Evolutionary conservation across 1,284 basidiomycete genomes (phyloP).

Genomic region (Ustilago shanxiensis): DNA sequence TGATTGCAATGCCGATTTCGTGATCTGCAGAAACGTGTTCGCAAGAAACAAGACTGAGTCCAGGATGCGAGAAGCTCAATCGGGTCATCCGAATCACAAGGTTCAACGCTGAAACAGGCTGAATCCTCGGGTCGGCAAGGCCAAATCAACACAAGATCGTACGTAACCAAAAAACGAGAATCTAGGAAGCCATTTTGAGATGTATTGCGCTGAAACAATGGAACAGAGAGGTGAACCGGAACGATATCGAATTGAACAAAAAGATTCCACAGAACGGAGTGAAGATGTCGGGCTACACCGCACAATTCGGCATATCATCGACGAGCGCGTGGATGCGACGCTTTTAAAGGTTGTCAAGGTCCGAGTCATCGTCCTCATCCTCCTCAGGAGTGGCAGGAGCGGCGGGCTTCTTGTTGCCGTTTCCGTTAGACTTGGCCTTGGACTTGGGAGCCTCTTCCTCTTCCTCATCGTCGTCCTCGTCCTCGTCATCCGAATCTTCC

Average conservation of each 20-base stretch:
- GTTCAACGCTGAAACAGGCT: neutral
- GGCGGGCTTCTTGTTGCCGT: conserved; percentile 26
- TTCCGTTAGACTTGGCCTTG: conserved; percentile 32
- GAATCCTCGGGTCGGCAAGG: neutral
- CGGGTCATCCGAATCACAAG: neutral
- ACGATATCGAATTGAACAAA: neutral
- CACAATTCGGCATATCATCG: neutral
- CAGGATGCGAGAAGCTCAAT: neutral
- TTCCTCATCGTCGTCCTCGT: conserved; percentile 18
- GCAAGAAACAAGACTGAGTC: neutral
- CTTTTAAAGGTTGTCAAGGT: conserved; percentile 61
- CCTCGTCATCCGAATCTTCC: conserved; percentile 56
- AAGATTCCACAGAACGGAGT: neutral
- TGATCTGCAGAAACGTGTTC: neutral
- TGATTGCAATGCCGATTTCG: neutral
- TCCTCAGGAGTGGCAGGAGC: conserved; percentile 27
- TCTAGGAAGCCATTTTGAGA: neutral
- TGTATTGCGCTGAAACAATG: neutral
- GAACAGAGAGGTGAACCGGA: conserved; percentile 3
- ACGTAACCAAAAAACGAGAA: neutral
- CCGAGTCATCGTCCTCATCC: conserved; percentile 63
- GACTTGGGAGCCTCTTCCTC: conserved; percentile 32
- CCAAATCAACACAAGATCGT: neutral
- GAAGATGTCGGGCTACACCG: neutral
- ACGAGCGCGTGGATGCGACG: neutral